Base-by-base conservation (phyloP, 441 rosid species). In the Hura crepitans region DNA sequence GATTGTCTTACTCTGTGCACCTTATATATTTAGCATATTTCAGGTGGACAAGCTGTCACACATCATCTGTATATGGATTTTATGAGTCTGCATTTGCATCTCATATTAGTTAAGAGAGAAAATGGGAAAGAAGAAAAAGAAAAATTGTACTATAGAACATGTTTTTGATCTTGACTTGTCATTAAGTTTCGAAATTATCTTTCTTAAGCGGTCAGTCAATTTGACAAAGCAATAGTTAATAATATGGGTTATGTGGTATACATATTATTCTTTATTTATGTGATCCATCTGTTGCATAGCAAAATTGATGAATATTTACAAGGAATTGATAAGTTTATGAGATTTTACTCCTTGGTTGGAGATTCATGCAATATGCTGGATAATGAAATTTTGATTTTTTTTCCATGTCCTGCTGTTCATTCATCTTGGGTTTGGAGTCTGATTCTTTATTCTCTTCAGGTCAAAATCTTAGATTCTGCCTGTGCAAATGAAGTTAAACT, bases 401-500 rank as follows among this genome's bases (percentile, higher is more conserved):
- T 23, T 51, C n/a, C 64, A 51, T 50, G 57, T 71, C 28, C 45
- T 70, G 22, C 31, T 14, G 17, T 67, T 17, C 25, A 12, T 43
- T 51, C 17, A 58, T 37, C 45, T 51, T 43, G 30, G 28, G 43
- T 65, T n/a, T 33, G 53, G 53, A 37, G 37, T 58, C 43, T 74
- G 51, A 60, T 50, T 55, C 7, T 55, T 54, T 57, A 27, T 58
- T 50, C 66, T 70, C 70, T 66, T 65, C 81, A 85, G 87, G 79
- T 78, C 23, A 81, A 77, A 73, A 43, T 64, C 51, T 74, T 80
- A 43, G 86, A 87, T 65, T 74, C 83, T 69, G 82, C 83, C 23
- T 69, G 47, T 83, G 69, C 68, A 61, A 74, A 22, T 70, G 92
- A 87, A 79, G 71, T 78, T 49, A 78, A 79, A 50, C 81, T 81